Base-by-base conservation (phyloP, 768 basidiomycete species). In the Hysterangium stoloniferum region DNA sequence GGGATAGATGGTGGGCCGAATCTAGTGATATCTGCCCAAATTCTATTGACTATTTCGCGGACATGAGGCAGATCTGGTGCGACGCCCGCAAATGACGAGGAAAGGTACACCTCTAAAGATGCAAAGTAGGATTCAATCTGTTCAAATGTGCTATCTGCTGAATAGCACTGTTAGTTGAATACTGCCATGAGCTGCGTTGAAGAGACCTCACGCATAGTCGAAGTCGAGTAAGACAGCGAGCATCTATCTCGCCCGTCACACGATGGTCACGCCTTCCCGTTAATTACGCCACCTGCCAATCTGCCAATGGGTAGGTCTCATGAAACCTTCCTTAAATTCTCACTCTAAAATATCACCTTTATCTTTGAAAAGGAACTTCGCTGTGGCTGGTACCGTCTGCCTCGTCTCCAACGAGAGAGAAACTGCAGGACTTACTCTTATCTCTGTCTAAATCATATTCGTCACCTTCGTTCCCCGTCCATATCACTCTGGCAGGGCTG, bases 21-120 rank as follows among this genome's bases (percentile, higher is more conserved):
- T 51, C 89, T 81, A 41, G 84, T 75, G 54, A 92, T 78, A 60
- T 92, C 88, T 20, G 78, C 65, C 84, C 85, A 89, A 50, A 90
- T 70, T 22, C 80, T 75, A 56, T 84, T 75, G 19, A 82, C 64
- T 27, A 78, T 74, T 53, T 87, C 82, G 51, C 78, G 76, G 41
- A 87, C 68, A 56, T 73, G 77, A 34, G 81, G 79, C 40, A 87
- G 67, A 58, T 79, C 77, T 27, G 78, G 71, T 0, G 78, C 75
- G 4, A 77, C 80, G 13, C 77, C 68, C 36, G 75, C 67, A 20
- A 83, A 59, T 9, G 81, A 76, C 28, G 75, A 66, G 45, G 73
- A 70, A 62, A 89, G 65, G 57, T 78, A 71, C 53, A 78, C 77
- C 59, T 88, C 84, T 45, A 83, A 64, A 25, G 78, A 73, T 55